Evolutionary conservation across 768 basidiomycete species (phyloP).

Genomic region (Tubosaeta sp.): DNA sequence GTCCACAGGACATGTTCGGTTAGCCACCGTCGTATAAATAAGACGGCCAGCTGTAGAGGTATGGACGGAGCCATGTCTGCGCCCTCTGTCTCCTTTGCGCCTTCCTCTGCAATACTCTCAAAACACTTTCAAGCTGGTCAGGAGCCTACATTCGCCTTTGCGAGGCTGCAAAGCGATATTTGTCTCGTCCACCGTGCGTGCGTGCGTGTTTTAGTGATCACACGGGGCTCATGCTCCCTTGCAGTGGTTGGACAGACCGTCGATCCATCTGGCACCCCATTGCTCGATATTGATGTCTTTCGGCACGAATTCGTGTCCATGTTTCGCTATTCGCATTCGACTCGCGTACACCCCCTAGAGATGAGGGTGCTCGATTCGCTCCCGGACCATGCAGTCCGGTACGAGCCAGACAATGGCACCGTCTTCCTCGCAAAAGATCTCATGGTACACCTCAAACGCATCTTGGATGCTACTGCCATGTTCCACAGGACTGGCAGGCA

Average conservation of each 20-base stretch:
- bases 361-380: constrained; percentile 51
- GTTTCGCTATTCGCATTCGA: constrained; percentile 52
- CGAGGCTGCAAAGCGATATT: constrained; percentile 20
- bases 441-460: constrained; percentile 25
- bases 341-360: constrained; percentile 32
- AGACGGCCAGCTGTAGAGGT: not conserved
- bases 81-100: constrained; percentile 22
- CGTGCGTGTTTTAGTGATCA: not conserved
- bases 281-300: constrained; percentile 27
- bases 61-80: constrained; percentile 6
- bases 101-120: constrained; percentile 7
- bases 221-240: not conserved
- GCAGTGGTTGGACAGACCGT: constrained; percentile 17
- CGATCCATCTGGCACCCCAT: constrained; percentile 10
- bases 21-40: not conserved
- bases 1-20: not conserved
- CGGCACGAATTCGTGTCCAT: constrained; percentile 61
- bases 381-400: constrained; percentile 42
- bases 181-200: constrained; percentile 30
- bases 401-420: constrained; percentile 56
- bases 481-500: constrained; percentile 9
- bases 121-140: constrained; percentile 12
- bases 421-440: constrained; percentile 54
- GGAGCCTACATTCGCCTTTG: constrained; percentile 36
- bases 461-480: constrained; percentile 24